Percentiles rank a stretch among this genome's conserved stretches.
Conservation (phyloP, 2,329 filamentous ascomycete genomes). For the Ophiostoma angusticollis region DNA sequence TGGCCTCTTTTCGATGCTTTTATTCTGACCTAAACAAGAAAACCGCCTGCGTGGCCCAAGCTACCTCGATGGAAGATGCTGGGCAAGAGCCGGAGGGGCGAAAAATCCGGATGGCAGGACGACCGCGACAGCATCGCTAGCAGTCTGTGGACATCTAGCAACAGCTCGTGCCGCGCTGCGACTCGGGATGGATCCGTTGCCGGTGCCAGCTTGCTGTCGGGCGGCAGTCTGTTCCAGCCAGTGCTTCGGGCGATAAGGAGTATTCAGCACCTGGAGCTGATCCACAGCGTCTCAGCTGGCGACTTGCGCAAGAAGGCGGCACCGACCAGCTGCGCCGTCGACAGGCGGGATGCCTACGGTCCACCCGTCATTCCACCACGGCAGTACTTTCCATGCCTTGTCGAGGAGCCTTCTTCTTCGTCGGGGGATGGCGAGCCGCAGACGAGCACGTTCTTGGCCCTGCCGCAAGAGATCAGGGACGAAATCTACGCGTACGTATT, state of each 20-base stretch:
- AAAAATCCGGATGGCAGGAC: background rate
- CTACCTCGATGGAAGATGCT: constrained; percentile 6
- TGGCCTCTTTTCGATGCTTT: background rate
- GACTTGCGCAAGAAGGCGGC: background rate
- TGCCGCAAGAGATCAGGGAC: constrained; percentile 14
- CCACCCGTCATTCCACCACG: too few species aligned
- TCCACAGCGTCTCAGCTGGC: background rate
- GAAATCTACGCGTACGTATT: constrained; percentile 14
- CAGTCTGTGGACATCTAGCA: background rate
- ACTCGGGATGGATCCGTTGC: background rate
- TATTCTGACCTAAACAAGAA: constrained; percentile 1
- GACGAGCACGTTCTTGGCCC: constrained; percentile 9
- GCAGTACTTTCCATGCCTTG: too few species aligned
- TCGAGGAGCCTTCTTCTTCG: too few species aligned
- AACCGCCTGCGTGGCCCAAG: constrained; percentile 1
- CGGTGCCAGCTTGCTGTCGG: background rate
- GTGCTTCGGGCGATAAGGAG: constrained; percentile 7
- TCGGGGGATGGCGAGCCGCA: too few species aligned
- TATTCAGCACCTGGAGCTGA: constrained; percentile 1
- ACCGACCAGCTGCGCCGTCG: background rate
- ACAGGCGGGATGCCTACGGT: background rate
- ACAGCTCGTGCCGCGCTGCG: background rate
- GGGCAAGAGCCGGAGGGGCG: background rate
- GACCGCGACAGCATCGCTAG: background rate
- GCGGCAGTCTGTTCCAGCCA: constrained; percentile 6